Base-by-base conservation (phyloP, 306 rosid genomes). In the Vigna angularis region DNA sequence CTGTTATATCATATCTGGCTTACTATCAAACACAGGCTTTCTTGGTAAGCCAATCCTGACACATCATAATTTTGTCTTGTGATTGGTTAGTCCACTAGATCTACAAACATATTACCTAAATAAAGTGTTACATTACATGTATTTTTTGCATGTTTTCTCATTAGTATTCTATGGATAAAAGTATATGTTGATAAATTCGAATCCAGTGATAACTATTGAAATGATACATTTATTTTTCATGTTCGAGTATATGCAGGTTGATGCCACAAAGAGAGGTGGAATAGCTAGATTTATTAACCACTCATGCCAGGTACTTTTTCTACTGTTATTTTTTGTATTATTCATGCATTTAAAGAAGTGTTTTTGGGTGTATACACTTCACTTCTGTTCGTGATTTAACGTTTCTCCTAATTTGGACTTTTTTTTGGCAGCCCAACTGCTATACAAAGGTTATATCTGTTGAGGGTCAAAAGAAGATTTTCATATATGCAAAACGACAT, bases 221-320 rank as follows among this genome's bases (percentile, higher is more conserved):
- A 50, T 53, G 64, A 57, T 85, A 73, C 6, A 6, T 70, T 76
- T 55, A 30, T 20, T 72, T 70, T 45, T 74, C 73, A 75, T 70
- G 69, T 72, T 42, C 64, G 82, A 83, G 71, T 77, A 3, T 81
- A 42, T 84, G 83, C 75, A 95, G 99, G 99, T 95, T 58, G 99
- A 95, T 91, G 99, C 99, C 69, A 93, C 99, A 15, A 95, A 93
- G 87, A 90, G 92, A 72, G 99, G 99, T 24, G 98, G 99, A 65
- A 83, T 95, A 84, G 99, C 99, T 66, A 88, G 99, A 85, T 93
- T 95, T 81, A 74, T 95, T 79, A 93, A 93, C 84, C 99, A 95
- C 87, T 95, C 98, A 62, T 95, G 99, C 83, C 98, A 95, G 98
- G 99, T 95, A 87, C 73, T 59, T 86, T 30, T 15, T 42, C 55